Conservation (phyloP, 2,329 filamentous ascomycete genomes). For the Graphilbum sp. region DNA sequence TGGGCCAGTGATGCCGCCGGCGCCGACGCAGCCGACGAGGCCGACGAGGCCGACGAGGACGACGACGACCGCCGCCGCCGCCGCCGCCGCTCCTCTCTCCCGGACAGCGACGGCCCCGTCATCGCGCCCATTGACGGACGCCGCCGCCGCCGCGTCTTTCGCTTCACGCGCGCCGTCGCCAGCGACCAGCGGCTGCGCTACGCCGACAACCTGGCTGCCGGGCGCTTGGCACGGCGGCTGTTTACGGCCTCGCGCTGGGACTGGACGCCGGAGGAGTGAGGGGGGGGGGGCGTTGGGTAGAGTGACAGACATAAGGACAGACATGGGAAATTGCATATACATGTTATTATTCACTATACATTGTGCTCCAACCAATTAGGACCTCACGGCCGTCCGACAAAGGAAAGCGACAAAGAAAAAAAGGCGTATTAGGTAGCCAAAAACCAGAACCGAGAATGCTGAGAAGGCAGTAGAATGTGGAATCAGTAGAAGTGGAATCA, state of each 20-base stretch:
- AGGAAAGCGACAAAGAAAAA: not conserved
- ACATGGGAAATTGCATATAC: too few relatives aligned
- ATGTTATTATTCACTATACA: too few relatives aligned
- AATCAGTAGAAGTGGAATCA: too few relatives aligned
- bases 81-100: conserved; percentile 1
- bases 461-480: too few relatives aligned
- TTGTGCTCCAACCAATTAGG: too few relatives aligned
- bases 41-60: too few relatives aligned
- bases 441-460: too few relatives aligned
- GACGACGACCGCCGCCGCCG: conserved; percentile 1
- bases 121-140: too few relatives aligned
- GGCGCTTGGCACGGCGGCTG: conserved; percentile 32
- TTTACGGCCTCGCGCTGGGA: conserved; percentile 43
- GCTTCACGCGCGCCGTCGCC: conserved; percentile 33
- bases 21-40: conserved; percentile 7
- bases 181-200: conserved; percentile 32
- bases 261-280: conserved; percentile 35
- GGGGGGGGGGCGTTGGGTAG: too few relatives aligned
- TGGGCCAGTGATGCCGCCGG: conserved; percentile 4
- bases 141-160: conserved; percentile 18
- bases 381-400: too few relatives aligned
- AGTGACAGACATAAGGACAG: too few relatives aligned
- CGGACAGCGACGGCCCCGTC: not conserved
- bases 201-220: conserved; percentile 30
- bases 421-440: not conserved